Evolutionary conservation across 371 early-diverging fungal species (phyloP), one percentile per base, ranked within the genome.

Genomic region (Zancudomyces culisetae): DNA sequence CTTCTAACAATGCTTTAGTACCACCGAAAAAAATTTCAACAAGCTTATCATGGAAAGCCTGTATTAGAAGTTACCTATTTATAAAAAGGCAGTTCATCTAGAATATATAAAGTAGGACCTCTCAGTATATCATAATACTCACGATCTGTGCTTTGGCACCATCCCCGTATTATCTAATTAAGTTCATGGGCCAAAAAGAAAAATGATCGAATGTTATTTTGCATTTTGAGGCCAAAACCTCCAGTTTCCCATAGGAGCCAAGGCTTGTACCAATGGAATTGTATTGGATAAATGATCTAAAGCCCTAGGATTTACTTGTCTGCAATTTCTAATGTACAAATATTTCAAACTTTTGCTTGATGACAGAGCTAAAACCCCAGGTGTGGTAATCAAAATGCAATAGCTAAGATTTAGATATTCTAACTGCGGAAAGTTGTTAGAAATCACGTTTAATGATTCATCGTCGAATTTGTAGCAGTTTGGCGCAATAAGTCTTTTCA

Each of bases 201-300:
- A n/a, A n/a, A n/a, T n/a, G n/a, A n/a, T n/a, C n/a, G n/a, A n/a
- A n/a, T n/a, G n/a, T n/a, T n/a, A n/a, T n/a, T n/a, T n/a, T n/a
- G n/a, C n/a, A n/a, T 48, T 48, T 20, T 48, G n/a, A 3, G 48
- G 48, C 48, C 48, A 48, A 27, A 48, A 48, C 10, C 48, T 24
- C 48, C 48, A 48, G n/a, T 19, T n/a, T 23, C 48, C 48, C 18
- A 48, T 4, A 4, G 48, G 48, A 26, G n/a, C 48, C 27, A 48
- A 27, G 8, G 48, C 48, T 27, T 13, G 48, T 24, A 27, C 22
- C 4, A 48, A 27, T n/a, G 48, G 48, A 2, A 48, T 27, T 26
- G 24, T 48, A 4, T n/a, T n/a, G n/a, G 48, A 24, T 23, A 48
- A 27, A 20, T 18, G n/a, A n/a, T 48, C 48, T 10, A 48, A 27